Conservation (phyloP, 208 protist genomes). For the Leishmania gerbilli region DNA sequence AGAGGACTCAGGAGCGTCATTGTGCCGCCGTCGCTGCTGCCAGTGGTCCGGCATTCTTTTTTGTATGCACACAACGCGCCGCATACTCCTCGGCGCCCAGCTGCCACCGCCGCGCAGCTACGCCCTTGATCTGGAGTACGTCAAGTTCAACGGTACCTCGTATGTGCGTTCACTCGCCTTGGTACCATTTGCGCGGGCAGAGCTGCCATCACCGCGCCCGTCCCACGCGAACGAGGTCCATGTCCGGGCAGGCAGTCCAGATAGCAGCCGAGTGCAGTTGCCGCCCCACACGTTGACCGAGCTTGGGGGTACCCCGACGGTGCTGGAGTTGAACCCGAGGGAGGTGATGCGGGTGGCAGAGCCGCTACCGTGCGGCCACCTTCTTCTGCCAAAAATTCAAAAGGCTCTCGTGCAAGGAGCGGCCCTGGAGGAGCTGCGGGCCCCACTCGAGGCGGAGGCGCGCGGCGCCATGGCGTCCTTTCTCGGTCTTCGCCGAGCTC, state of each 20-base stretch:
- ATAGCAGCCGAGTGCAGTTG: not conserved
- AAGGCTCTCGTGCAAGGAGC: slow-evolving; percentile 28
- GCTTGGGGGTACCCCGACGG: slow-evolving; percentile 22
- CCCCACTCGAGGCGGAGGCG: slow-evolving; percentile 12
- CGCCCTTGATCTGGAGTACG: slow-evolving; percentile 75
- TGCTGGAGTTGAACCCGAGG: slow-evolving; percentile 39
- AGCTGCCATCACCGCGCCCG: not conserved
- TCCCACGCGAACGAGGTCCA: not conserved
- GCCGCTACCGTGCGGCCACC: slow-evolving; percentile 69
- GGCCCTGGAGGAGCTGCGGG: slow-evolving; percentile 34
- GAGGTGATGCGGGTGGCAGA: slow-evolving; percentile 58
- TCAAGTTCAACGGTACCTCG: slow-evolving; percentile 51
- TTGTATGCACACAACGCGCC: slow-evolving; percentile 11
- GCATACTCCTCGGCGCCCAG: not conserved
- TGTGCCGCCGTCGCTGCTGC: not conserved
- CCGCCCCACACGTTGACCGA: slow-evolving; percentile 4
- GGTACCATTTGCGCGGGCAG: slow-evolving; percentile 49
- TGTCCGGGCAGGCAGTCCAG: not conserved
- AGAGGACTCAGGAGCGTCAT: not conserved
- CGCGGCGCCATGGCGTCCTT: slow-evolving; percentile 7
- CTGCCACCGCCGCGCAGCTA: slow-evolving; percentile 14
- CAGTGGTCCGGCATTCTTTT: not conserved
- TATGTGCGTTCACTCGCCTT: slow-evolving; percentile 60
- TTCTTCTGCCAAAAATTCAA: slow-evolving; percentile 36
- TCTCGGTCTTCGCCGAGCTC: slow-evolving; percentile 3